These are phyloP conservation scores for Sporothrix schenckii DNA, from an alignment of 2,329 filamentous ascomycete species.

Conservation along the genomic window DNA sequence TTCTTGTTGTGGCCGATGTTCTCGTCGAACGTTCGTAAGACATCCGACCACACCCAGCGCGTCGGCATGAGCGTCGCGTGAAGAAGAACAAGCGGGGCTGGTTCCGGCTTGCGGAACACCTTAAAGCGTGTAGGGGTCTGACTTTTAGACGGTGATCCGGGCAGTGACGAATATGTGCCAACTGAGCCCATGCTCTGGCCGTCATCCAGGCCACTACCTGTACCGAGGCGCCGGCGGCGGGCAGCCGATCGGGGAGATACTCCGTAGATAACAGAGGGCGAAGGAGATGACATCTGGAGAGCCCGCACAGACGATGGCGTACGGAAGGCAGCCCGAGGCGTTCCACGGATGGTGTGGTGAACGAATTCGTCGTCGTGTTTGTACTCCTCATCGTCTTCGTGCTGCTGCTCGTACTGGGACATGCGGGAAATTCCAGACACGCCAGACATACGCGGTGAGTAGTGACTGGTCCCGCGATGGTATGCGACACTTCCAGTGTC, in stretches of 20 bases:
- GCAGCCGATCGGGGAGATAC: constrained; percentile 60
- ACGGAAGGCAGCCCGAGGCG: constrained; percentile 66
- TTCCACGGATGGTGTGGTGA: constrained; percentile 57
- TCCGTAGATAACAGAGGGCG: constrained; percentile 53
- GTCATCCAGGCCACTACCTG: constrained; percentile 15
- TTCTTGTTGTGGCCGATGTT: constrained; percentile 33
- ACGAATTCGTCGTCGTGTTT: constrained; percentile 50
- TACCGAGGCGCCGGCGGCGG: constrained; percentile 39
- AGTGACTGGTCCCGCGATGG: constrained; percentile 4
- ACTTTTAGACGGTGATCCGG: constrained; percentile 55
- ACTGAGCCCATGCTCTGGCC: constrained; percentile 27
- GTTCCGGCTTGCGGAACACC: constrained; percentile 48
- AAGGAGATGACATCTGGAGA: constrained; percentile 71
- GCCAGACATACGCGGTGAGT: constrained; percentile 48
- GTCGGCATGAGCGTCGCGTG: constrained; percentile 77
- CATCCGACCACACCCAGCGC: constrained; percentile 64
- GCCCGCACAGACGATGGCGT: constrained; percentile 70
- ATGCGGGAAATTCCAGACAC: constrained; percentile 57
- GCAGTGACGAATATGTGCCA: constrained; percentile 21
- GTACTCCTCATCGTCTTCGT: constrained; percentile 48
- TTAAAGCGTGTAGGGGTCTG: constrained; percentile 62
- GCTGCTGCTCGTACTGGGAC: constrained; percentile 54
- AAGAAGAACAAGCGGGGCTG: constrained; percentile 72
- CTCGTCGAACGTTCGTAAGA: constrained; percentile 51
- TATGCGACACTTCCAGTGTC: constrained; percentile 38